These are phyloP conservation scores for Mycosphaerella arachidis DNA, from an alignment of 2,329 filamentous ascomycete species.

Conservation along the genomic window DNA sequence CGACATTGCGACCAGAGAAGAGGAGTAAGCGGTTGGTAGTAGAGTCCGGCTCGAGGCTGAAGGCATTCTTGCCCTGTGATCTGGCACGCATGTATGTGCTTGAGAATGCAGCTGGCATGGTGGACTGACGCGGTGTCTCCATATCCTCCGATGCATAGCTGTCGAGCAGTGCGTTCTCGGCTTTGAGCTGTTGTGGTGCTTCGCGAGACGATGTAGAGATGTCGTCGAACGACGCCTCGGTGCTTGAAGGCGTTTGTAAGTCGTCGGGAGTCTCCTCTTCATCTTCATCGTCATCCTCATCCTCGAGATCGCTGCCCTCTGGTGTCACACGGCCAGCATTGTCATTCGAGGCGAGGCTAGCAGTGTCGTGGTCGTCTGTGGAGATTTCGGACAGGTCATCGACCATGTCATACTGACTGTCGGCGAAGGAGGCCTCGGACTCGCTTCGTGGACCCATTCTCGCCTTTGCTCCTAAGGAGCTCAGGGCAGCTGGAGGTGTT, in stretches of 20 bases:
- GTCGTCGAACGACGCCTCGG: constrained; percentile 8
- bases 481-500: constrained; percentile 31
- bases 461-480: constrained; percentile 21
- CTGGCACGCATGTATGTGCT: constrained; percentile 1
- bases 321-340: constrained; percentile 17
- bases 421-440: constrained; percentile 20
- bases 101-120: constrained; percentile 9
- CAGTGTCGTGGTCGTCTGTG: constrained; percentile 31
- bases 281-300: constrained; percentile 14
- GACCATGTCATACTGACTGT: constrained; percentile 31
- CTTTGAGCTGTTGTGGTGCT: constrained; percentile 12
- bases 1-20: constrained; percentile 8
- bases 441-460: constrained; percentile 23
- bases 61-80: not conserved
- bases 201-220: not conserved
- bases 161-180: constrained; percentile 25
- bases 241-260: constrained; percentile 1
- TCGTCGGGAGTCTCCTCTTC: constrained; percentile 7
- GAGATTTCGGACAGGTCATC: constrained; percentile 32
- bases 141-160: constrained; percentile 30
- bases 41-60: not conserved
- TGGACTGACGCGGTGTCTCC: constrained; percentile 32
- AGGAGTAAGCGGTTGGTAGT: constrained; percentile 16
- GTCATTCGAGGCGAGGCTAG: constrained; percentile 27
- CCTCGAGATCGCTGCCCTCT: constrained; percentile 18